Evolutionary conservation across 805 yeast species (phyloP).

Genomic region (Alloascoidea hylecoeti): DNA sequence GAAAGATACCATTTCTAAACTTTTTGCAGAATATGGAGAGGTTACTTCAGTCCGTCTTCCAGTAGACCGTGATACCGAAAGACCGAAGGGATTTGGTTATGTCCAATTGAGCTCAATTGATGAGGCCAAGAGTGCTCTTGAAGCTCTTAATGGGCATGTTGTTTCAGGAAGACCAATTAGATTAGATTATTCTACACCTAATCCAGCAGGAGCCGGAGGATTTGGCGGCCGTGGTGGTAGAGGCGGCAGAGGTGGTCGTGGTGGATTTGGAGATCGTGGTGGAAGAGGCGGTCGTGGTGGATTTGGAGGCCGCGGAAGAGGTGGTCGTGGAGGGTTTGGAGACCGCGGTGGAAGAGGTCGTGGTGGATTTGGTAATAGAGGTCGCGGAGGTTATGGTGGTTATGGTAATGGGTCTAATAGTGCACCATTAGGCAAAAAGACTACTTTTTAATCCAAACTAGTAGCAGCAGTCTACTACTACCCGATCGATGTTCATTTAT

Average conservation of each 20-base stretch:
- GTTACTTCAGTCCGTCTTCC: constrained; percentile 74
- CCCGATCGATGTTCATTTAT: too few species aligned
- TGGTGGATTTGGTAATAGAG: constrained; percentile 3
- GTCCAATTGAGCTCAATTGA: constrained; percentile 64
- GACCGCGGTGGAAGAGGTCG: constrained; percentile 4
- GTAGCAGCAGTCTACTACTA: too few species aligned
- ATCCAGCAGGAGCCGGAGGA: constrained; percentile 27
- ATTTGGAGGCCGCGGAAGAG: constrained; percentile 2
- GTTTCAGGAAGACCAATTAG: constrained; percentile 75
- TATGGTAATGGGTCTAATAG: too few species aligned
- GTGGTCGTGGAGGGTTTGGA: constrained; percentile 7
- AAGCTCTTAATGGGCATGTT: constrained; percentile 68
- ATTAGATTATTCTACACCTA: constrained; percentile 76
- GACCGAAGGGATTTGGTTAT: constrained; percentile 86
- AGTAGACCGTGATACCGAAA: constrained; percentile 84
- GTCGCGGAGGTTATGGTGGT: constrained; percentile 8
- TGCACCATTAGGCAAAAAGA: too few species aligned
- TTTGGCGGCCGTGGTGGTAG: constrained; percentile 19
- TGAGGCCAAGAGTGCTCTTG: constrained; percentile 66
- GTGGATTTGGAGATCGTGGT: constrained; percentile 7
- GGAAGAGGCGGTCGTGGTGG: constrained; percentile 4
- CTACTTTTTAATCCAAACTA: too few species aligned
- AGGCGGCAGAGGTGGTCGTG: constrained; percentile 8
- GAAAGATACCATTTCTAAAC: constrained; percentile 49
- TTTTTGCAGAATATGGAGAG: constrained; percentile 54